Evolutionary conservation across 805 yeast species (phyloP), one percentile per base, ranked within the genome.

Genomic region (Metschnikowia kunwiensis): DNA sequence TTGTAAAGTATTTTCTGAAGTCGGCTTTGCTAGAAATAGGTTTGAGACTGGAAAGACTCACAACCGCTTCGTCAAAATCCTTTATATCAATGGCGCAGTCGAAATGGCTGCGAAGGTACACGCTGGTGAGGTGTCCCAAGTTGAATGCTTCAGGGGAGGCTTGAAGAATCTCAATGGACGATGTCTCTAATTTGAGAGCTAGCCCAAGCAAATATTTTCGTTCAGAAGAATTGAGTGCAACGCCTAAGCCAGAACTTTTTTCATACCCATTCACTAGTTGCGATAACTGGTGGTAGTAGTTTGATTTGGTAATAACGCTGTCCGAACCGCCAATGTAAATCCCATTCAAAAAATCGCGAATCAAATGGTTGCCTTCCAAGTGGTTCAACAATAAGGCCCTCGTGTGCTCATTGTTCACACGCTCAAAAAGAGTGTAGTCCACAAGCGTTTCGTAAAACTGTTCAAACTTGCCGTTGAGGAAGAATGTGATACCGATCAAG

Each of bases 401-500:
- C 8, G 44, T 32, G 2, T 35, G 32, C 3, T 29, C 27, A 8
- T 40, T 33, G 25, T 46, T 41, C 12, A 47, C 34, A 2, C 38
- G 24, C 3, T 46, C 42, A 30, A 59, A 58, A 5, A 44, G 30
- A 10, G 46, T 46, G 35, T 52, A 60, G 27, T 54, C 47, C 20
- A 46, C 38, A 33, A 61, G 62, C 5, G 47, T 46, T 1, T 46
- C 41, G 27, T 45, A 50, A 30, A 56, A 60, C 24, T 48, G 45
- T 2, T 37, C 39, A 5, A 58, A 50, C 13, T 58, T 57, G 31
- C 54, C 44, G 32, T 60, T 62, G 23, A 61, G 54, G 32, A 64
- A 52, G 36, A 55, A 48, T 1, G 64, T 53, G 21, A 68, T 43
- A 3, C 71, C 74, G 19, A 55, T 53, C 28, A 68, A 55, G 26